phyloP scores from a whole-genome alignment of 495 filamentous ascomycete species.

The Aspergillus biplanus region DNA sequence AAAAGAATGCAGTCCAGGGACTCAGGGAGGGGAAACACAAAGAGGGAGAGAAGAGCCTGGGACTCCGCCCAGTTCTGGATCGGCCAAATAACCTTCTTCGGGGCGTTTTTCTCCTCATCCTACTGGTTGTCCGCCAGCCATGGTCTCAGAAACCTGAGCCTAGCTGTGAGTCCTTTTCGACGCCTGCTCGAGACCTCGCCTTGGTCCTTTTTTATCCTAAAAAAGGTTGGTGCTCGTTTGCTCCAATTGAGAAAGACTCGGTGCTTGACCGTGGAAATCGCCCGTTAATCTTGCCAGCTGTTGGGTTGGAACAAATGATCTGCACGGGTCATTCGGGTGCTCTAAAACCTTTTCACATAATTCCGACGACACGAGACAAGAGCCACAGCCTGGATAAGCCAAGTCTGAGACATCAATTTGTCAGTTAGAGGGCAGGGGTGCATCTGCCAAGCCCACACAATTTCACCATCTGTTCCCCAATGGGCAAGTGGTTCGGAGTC shows the following conservation, averaged over 20 bases:
- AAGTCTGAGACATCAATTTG: background rate
- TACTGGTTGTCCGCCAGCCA: background rate
- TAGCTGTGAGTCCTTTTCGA: background rate
- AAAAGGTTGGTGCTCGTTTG: background rate
- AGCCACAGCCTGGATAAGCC: background rate
- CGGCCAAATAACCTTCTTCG: conserved; percentile 6
- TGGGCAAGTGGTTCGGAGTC: background rate
- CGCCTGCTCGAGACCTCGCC: background rate
- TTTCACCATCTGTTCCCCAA: background rate
- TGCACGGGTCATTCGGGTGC: background rate
- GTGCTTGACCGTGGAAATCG: background rate
- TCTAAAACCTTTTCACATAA: background rate
- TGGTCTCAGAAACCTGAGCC: conserved; percentile 2
- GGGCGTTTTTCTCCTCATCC: background rate
- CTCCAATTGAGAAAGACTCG: background rate
- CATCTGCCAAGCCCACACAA: background rate
- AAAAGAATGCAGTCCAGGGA: too few relatives aligned
- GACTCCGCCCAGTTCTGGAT: conserved; percentile 1
- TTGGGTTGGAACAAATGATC: background rate
- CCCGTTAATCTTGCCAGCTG: background rate
- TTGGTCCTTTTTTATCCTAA: background rate
- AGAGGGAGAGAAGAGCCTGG: background rate
- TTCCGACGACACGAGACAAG: background rate
- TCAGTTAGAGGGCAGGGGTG: background rate
- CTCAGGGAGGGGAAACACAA: background rate